These are phyloP conservation scores for Leccinum longicurvipes DNA, from an alignment of 768 basidiomycete genomes.

Conservation along the genomic window DNA sequence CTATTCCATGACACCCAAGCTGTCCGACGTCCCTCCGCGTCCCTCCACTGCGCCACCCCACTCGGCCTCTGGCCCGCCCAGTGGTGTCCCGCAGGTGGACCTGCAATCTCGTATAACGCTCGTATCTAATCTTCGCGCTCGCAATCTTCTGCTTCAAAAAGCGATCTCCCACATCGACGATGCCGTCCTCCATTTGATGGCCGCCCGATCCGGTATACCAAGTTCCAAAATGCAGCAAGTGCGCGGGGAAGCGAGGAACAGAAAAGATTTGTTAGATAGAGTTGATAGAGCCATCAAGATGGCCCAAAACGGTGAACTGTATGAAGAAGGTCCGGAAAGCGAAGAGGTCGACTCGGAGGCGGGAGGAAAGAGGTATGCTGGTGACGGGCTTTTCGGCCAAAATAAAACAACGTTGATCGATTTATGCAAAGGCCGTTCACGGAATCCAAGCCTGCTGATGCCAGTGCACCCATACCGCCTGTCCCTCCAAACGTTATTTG, in stretches of 20 bases:
- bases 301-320: conserved; percentile 20
- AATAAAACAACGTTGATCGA: conserved; percentile 5
- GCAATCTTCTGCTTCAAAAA: conserved; percentile 30
- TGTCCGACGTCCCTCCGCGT: conserved; percentile 19
- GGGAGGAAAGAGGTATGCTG: conserved; percentile 16
- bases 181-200: conserved; percentile 29
- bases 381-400: background rate
- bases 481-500: background rate
- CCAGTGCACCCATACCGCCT: background rate
- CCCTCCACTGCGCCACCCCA: conserved; percentile 29
- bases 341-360: background rate
- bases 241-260: conserved; percentile 29
- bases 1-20: conserved; percentile 8
- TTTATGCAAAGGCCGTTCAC: conserved; percentile 11
- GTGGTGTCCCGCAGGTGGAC: conserved; percentile 10
- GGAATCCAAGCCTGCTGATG: background rate
- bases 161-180: conserved; percentile 32
- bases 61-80: conserved; percentile 14
- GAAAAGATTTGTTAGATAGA: conserved; percentile 30
- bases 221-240: conserved; percentile 31
- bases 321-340: conserved; percentile 3
- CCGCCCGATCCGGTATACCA: conserved; percentile 31
- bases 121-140: conserved; percentile 29
- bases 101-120: conserved; percentile 18
- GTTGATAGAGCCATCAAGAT: conserved; percentile 30